Base-by-base conservation (phyloP, 2,329 filamentous ascomycete species). In the Alternaria panax region DNA sequence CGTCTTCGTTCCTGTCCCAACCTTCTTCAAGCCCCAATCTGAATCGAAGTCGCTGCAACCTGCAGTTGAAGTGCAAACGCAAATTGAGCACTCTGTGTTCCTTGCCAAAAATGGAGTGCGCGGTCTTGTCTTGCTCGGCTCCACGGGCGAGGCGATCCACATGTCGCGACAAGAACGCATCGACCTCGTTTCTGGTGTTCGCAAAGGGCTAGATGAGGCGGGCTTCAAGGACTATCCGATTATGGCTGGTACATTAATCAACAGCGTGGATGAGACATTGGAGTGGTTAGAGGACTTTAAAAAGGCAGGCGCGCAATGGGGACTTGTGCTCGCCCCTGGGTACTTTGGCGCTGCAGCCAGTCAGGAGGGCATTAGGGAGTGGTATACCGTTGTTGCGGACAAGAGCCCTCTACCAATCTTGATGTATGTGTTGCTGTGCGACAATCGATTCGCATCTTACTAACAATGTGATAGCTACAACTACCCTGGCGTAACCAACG, bases 401-500 rank as follows among this genome's bases (percentile, higher is more conserved):
- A 79, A 81, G 66, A 87, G 84, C 61, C 83, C 82, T 2, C 80
- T 90, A 24, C 87, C 87, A 0, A 82, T 90, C 40, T 73, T 90
- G 67, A 84, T 90, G 83, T 87, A 70, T 74, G 84, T 73, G 4
- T 4, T 38, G 9, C 7, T 30, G 7, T 3, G 32, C 28, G 9
- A 18, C n/a, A 32, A 16, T 12, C 16, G 3, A 14, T 28, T 11
- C 9, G 43, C 8, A 24, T 6, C 8, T 3, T 42, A 32, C 34
- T 46, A 27, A 59, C 32, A 22, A 12, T n/a, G 18, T 57, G 8
- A 34, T 5, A 87, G 84, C 57, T 88, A 88, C 75, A 85, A 89
- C 75, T 89, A 89, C 76, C 88, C 88, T 1, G 87, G 86, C 51
- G 88, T 90, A 22, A 88, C 87, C 9, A 90, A 90, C 80, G 86